phyloP scores from a whole-genome alignment of 2,329 filamentous ascomycete genomes.

The Chalaropsis thielavioides region DNA sequence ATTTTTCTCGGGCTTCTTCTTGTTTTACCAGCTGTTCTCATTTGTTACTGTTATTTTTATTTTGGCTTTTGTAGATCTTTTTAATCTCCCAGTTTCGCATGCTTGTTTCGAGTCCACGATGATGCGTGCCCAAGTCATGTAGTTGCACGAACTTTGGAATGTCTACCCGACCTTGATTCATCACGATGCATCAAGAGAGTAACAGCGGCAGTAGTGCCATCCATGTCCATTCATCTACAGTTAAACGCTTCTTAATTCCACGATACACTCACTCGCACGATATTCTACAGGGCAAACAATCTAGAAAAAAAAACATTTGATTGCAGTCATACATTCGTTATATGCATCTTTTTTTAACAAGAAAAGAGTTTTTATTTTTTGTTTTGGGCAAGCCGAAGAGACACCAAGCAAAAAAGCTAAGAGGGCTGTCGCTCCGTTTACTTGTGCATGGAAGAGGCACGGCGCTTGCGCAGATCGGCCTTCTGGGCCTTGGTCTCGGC shows the following conservation, averaged over 20 bases:
- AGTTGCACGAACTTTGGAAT: background rate
- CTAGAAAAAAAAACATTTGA: background rate
- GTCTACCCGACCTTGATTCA: too few species aligned
- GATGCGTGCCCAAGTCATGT: constrained; percentile 3
- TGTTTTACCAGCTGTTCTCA: background rate
- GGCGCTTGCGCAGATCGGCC: constrained; percentile 88
- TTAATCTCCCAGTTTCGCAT: background rate
- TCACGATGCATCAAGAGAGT: too few species aligned
- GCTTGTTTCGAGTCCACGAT: background rate
- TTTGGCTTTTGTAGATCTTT: constrained; percentile 4
- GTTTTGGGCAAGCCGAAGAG: constrained; percentile 8
- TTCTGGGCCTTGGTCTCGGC: constrained; percentile 89
- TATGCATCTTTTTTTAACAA: background rate
- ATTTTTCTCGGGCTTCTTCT: background rate
- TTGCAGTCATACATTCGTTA: background rate
- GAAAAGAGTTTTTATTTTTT: constrained; percentile 12
- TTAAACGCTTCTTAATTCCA: too few species aligned
- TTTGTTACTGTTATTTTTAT: background rate
- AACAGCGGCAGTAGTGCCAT: too few species aligned
- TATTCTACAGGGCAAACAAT: background rate
- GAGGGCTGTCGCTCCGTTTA: constrained; percentile 35
- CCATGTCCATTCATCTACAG: too few species aligned
- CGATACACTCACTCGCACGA: too few species aligned
- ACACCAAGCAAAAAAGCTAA: background rate
- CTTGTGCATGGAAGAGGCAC: constrained; percentile 90